Base-by-base conservation (phyloP, 2,329 filamentous ascomycete genomes). In the Aureobasidium subglaciale region DNA sequence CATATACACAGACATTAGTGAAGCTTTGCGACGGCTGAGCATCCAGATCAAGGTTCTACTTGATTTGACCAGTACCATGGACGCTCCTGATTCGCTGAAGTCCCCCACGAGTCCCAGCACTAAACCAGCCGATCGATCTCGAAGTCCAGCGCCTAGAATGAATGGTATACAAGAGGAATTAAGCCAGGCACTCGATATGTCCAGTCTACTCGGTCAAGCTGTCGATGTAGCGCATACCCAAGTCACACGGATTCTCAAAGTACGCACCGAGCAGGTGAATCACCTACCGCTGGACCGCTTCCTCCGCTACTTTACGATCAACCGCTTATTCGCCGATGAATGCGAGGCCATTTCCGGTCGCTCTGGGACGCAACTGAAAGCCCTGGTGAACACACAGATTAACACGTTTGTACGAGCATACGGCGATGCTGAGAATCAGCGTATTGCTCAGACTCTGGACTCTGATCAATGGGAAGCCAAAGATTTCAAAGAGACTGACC, bases 41-140 rank as follows among this genome's bases (percentile, higher is more conserved):
- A 91, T 90, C 0, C 92, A 97, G 68, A 87, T 93, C 55, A 99
- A 99, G 69, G 85, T 97, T 9, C 73, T 99, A n/a, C 78, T 99
- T 9, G 93, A 99, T 69, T 88, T 96, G 18, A 93, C 91, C 1
- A 96, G 90, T 67, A 85, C 83, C 11, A 78, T 88, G 50, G 77
- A 80, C 16, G 68, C 75, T 29, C 69, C 42, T 66, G 68, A 27
- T n/a, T 49, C 55, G 9, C 46, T 55, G 60, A 71, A 70, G 59
- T 80, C 76, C 58, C 78, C 75, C 1, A 71, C 70, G 40, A 58
- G 68, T 3, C 69, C 73, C 34, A 68, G 71, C 38, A 60, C 72
- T 29, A 64, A 30, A 15, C 5, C 50, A 24, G 18, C 22, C 16
- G 41, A 42, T 15, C 30, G 43, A 29, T 43, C 42, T 4, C 25